Percentiles rank a stretch among this genome's conserved stretches.
Conservation (phyloP, 2,329 filamentous ascomycete species). For the Fusarium brachygibbosum region DNA sequence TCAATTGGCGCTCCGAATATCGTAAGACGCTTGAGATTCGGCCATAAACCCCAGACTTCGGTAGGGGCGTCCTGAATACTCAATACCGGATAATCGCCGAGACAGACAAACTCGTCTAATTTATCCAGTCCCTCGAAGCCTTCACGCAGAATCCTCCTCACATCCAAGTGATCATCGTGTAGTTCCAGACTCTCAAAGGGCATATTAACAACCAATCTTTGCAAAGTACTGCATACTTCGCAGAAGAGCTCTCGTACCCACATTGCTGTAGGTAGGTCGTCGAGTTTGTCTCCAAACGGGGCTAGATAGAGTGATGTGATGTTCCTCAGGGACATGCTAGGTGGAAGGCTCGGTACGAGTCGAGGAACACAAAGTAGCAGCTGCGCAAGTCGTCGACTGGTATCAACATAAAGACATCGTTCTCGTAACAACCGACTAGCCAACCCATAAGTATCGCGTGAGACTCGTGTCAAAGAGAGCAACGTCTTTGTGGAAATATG, state of each 20-base stretch:
- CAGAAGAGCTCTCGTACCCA: constrained; percentile 60
- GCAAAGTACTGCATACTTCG: constrained; percentile 57
- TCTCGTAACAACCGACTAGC: constrained; percentile 60
- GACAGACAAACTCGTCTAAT: constrained; percentile 64
- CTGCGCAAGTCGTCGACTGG: constrained; percentile 52
- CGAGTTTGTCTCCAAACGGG: constrained; percentile 55
- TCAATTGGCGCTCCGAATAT: constrained; percentile 58
- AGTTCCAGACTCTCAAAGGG: constrained; percentile 55
- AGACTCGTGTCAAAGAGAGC: constrained; percentile 60
- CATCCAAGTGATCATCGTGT: constrained; percentile 58
- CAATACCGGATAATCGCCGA: constrained; percentile 62
- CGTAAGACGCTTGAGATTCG: constrained; percentile 57
- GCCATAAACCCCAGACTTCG: constrained; percentile 61
- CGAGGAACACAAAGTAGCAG: constrained; percentile 55
- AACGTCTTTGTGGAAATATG: constrained; percentile 60
- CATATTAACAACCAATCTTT: constrained; percentile 62
- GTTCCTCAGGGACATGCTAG: constrained; percentile 46
- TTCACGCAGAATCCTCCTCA: constrained; percentile 58
- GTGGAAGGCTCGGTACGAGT: constrained; percentile 5
- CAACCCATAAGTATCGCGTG: constrained; percentile 56
- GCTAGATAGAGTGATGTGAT: constrained; percentile 59
- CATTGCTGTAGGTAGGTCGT: constrained; percentile 57
- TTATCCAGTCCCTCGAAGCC: constrained; percentile 59
- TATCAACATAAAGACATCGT: constrained; percentile 62
- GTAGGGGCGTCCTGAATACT: constrained; percentile 51